These are phyloP conservation scores for Ceratopteris richardii DNA, from an alignment of 75 land plant genomes.

Conservation along the genomic window DNA sequence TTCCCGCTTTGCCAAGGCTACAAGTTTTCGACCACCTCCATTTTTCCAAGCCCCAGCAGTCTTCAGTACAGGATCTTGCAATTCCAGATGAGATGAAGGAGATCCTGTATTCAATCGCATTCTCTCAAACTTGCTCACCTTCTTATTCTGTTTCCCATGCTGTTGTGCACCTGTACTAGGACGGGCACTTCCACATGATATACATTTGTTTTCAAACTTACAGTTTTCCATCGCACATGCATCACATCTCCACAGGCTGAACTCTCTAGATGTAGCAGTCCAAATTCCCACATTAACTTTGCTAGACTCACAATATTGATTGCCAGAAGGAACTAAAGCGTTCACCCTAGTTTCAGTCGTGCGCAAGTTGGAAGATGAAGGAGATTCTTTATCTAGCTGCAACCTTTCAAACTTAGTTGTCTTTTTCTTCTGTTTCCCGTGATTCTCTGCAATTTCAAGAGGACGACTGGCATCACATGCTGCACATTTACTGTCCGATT, in stretches of 20 bases:
- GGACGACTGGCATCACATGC: conserved; percentile 32
- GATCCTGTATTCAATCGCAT: conserved; percentile 58
- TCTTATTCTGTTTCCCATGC: conserved; percentile 51
- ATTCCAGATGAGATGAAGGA: conserved; percentile 17
- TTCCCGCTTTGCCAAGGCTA: conserved; percentile 4
- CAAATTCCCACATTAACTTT: background rate
- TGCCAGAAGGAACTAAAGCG: background rate
- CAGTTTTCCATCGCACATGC: conserved; percentile 28
- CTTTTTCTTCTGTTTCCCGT: no score
- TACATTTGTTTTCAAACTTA: conserved; percentile 8
- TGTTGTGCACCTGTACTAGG: conserved; percentile 13
- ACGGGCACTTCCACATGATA: conserved; percentile 24
- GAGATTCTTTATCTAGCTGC: background rate
- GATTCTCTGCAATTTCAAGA: no score
- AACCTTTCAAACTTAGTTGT: background rate
- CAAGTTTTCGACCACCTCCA: conserved; percentile 47
- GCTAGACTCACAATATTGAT: background rate
- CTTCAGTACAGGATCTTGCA: conserved; percentile 16
- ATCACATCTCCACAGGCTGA: conserved; percentile 28
- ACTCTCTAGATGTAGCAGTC: background rate
- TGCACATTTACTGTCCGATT: conserved; percentile 10
- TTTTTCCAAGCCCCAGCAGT: conserved; percentile 70
- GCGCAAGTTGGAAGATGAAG: no score
- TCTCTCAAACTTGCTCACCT: conserved; percentile 63
- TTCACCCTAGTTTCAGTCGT: background rate